Evolutionary conservation across 2,329 filamentous ascomycete genomes (phyloP), one percentile per base, ranked within the genome.

Genomic region (Alternaria sp.): DNA sequence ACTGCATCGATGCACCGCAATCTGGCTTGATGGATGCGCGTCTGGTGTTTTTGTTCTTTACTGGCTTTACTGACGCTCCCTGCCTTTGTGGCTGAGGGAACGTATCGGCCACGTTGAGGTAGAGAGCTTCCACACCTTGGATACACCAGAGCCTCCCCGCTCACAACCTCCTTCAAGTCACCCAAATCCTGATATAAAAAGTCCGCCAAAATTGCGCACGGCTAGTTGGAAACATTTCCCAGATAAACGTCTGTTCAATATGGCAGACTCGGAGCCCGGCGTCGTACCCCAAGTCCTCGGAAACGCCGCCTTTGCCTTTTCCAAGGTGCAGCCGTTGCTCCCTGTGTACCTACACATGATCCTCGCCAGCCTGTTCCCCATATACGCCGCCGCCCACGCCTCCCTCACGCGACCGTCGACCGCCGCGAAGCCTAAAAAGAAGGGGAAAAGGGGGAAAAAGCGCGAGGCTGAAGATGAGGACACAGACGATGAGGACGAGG

Each of bases 371-470:
- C 78, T 97, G 14, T 88, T 90, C 62, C 91, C 93, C 52, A 96
- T 97, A 72, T 95, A 91, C 78, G 84, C 92, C 5, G 91, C 91
- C 46, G 87, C 93, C 8, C 91, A 97, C 76, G 91, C 90, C n/a
- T 90, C 93, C 1, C 85, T 98, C 21, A 88, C 90, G 13, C 86
- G 92, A 17, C 94, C 94, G 0, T 87, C 90, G 0, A 96, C 93
- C 1, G 93, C 94, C 1, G 88, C 83, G 10, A 85, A 85, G 68
- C 84, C 87, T 1, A 72, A 81, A 11, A 86, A 85, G 34, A 75
- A 82, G 24, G 86, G 85, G 33, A 75, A 85, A 33, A 74, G 81
- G 26, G 85, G 85, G 34, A 54, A 53, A 36, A 66, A 68, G 72
- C 8, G 62, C 63, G 40, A 73, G 78, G 7, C 66, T 58, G 54